Percentiles rank a stretch among this genome's conserved stretches.
Conservation (phyloP, 2,329 filamentous ascomycete species). For the Aquanectria penicillioides region DNA sequence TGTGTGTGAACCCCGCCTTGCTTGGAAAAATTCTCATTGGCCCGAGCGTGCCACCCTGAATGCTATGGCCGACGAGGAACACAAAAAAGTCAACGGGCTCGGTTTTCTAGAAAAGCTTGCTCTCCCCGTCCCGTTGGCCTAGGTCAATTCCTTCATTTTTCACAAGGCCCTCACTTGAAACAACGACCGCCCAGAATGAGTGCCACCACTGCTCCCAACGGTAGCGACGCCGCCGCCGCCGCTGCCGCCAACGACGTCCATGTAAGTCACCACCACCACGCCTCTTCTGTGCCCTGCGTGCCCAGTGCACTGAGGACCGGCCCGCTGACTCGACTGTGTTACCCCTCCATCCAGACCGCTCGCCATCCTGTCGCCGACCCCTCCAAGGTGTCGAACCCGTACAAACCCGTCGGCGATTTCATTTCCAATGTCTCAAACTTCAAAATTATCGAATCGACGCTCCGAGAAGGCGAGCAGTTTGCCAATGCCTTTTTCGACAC, state of each 20-base stretch:
- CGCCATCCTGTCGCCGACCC: not conserved
- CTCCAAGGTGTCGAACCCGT: not conserved
- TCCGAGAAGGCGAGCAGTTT: conserved; percentile 46
- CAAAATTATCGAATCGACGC: conserved; percentile 30
- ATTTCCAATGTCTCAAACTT: conserved; percentile 34
- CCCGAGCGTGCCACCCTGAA: too few relatives aligned
- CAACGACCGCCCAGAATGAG: not conserved
- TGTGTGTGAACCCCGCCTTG: too few relatives aligned
- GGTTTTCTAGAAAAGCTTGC: not conserved
- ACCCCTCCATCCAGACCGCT: not conserved
- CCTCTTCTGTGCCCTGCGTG: not conserved
- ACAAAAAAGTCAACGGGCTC: too few relatives aligned
- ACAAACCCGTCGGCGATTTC: conserved; percentile 28
- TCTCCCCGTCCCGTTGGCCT: not conserved
- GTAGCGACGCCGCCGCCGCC: not conserved
- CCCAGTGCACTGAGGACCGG: not conserved
- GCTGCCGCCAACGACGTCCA: not conserved
- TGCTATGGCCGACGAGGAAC: too few relatives aligned
- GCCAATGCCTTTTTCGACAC: conserved; percentile 84
- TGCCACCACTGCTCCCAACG: not conserved
- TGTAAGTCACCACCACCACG: not conserved
- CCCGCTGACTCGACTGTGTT: not conserved
- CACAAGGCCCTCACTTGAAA: not conserved
- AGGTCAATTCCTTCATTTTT: not conserved
- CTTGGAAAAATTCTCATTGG: too few relatives aligned